Evolutionary conservation across 148 eudicot species (phyloP).

Genomic region (Chenopodium quinoa): DNA sequence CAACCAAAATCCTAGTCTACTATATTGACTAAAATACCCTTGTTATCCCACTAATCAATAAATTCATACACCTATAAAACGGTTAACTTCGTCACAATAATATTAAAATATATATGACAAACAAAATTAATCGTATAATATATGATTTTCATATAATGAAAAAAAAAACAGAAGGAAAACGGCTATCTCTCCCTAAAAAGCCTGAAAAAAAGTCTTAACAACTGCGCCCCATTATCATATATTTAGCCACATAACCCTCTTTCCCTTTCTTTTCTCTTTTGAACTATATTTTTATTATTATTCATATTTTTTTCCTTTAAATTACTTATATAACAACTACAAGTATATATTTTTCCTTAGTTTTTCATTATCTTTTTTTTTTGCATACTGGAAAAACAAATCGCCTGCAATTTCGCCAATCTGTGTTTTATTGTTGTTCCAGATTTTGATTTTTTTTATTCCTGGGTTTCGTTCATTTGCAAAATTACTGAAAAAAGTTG

Average conservation of each 20-base stretch:
- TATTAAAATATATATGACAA: neutral
- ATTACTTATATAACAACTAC: neutral
- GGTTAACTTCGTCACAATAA: neutral
- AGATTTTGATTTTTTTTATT: neutral
- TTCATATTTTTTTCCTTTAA: neutral
- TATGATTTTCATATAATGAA: neutral
- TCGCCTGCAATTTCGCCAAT: neutral
- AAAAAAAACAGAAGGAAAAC: slow-evolving; percentile 20
- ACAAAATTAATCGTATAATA: neutral
- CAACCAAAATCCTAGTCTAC: neutral
- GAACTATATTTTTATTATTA: neutral
- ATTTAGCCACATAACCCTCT: neutral
- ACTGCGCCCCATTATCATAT: slow-evolving; percentile 19
- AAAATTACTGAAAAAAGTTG: neutral
- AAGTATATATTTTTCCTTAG: neutral
- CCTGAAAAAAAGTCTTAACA: slow-evolving; percentile 16
- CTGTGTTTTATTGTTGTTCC: neutral
- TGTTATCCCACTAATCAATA: neutral
- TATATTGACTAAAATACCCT: slow-evolving; percentile 13
- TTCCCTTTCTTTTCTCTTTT: neutral
- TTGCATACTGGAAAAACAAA: slow-evolving; percentile 12
- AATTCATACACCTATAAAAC: neutral
- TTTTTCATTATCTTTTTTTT: neutral
- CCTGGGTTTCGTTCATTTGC: neutral
- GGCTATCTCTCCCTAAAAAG: slow-evolving; percentile 25